Base-by-base conservation (phyloP, 1,139 yeast genomes). In the Kodamaea sp. region DNA sequence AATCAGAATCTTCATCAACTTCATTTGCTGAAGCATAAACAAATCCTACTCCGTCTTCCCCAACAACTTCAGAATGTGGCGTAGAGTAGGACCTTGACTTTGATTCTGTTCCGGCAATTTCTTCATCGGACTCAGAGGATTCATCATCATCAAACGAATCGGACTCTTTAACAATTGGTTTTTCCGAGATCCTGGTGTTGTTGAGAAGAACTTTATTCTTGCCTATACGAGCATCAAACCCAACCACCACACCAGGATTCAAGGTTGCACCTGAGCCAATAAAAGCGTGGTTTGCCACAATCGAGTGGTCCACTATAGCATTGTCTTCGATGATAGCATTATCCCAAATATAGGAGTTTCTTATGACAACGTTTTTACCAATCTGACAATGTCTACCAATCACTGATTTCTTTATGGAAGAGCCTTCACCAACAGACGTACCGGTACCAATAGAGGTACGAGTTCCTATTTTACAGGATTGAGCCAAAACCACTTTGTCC, bases 281-380 rank as follows among this genome's bases (percentile, higher is more conserved):
- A 2, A 59, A 57, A 0, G 83, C 83, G 44, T 72, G 62, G 22
- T 76, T 66, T 2, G 95, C 96, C 24, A 92, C 71, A 25, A 92
- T 80, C 0, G 94, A 70, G 46, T 78, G 76, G 28, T 66, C 67
- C 14, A 92, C 61, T 1, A 57, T 60, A 11, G 77, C 70, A 31
- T 78, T 72, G 53, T 88, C 94, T 36, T 76, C 88, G 43, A 94
- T 78, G 1, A 66, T 61, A 1, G 85, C 82, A 46, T 83, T 76
- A 47, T 88, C 95, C 96, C 97, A 92, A 28, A 92, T 74, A 53
- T 85, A 90, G 15, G 96, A 80, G 50, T 86, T 82, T 30, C 66
- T 73, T 35, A 92, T 78, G 2, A 47, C 57, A 20, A 84, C 95
- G 50, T 85, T 81, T 37, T 80, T 74, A 15, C 97, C 97, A 50